These are phyloP conservation scores for Coemansia sp. DNA, from an alignment of 192 early-diverging fungal species.

Conservation along the genomic window DNA sequence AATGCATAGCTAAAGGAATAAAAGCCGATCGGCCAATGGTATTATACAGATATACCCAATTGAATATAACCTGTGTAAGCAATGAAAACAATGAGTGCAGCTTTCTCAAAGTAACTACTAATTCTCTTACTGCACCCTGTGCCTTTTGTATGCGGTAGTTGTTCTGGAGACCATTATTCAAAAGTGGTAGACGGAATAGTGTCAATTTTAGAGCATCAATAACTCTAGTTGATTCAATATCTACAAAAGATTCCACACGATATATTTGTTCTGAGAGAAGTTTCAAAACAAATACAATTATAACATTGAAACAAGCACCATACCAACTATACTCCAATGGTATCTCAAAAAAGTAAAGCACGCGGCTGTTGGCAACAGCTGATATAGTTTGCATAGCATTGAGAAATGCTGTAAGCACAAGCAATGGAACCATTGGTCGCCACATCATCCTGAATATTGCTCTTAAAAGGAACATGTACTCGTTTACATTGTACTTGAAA, in stretches of 20 bases:
- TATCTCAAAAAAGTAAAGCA: constrained; percentile 27
- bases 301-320: constrained; percentile 8
- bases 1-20: constrained; percentile 13
- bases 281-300: not conserved
- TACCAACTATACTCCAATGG: constrained; percentile 15
- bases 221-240: constrained; percentile 11
- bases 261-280: constrained; percentile 4
- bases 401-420: constrained; percentile 2
- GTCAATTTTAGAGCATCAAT: constrained; percentile 20
- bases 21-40: constrained; percentile 22
- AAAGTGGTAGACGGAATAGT: constrained; percentile 30
- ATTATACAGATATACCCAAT: constrained; percentile 10
- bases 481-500: constrained; percentile 30
- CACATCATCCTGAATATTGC: constrained; percentile 41
- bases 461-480: constrained; percentile 34
- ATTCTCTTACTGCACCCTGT: not conserved
- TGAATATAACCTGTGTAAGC: not conserved
- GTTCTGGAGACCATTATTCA: constrained; percentile 7
- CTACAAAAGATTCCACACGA: not conserved
- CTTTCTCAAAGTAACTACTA: not conserved
- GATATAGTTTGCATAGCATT: not conserved
- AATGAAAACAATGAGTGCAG: not conserved
- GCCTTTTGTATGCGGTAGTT: constrained; percentile 3
- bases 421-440: constrained; percentile 38
- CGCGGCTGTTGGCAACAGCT: not conserved